Evolutionary conservation across 371 early-diverging fungal genomes (phyloP).

Genomic region (Synchytrium microbalum): DNA sequence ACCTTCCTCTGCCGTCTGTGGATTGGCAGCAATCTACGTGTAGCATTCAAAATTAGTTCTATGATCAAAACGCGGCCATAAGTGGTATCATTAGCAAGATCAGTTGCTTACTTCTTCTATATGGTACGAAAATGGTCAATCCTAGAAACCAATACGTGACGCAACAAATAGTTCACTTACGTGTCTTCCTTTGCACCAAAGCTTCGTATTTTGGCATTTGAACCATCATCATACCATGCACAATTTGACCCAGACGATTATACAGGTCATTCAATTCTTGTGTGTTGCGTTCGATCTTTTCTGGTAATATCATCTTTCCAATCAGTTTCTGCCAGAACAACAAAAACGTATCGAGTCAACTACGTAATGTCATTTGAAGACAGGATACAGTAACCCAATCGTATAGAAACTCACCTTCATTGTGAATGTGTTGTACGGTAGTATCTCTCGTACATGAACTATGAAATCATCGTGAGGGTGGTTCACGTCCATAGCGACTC

Average conservation of each 20-base stretch:
- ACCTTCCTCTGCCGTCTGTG: too few species aligned
- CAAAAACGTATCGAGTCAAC: background rate
- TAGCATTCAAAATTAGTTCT: too few species aligned
- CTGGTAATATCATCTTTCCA: conserved; percentile 18
- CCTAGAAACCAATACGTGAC: too few species aligned
- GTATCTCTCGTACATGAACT: conserved; percentile 16
- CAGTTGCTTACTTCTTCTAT: too few species aligned
- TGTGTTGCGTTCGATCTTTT: conserved; percentile 15
- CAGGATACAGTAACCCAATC: background rate
- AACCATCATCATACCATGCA: conserved; percentile 11
- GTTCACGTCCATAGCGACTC: conserved; percentile 11
- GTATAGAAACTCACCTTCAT: conserved; percentile 15
- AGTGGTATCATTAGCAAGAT: too few species aligned
- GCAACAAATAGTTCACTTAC: too few species aligned
- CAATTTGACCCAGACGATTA: conserved; percentile 6
- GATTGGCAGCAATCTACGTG: too few species aligned
- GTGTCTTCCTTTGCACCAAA: too few species aligned
- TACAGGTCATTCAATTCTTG: conserved; percentile 12
- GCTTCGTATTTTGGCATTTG: conserved; percentile 1
- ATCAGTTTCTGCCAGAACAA: conserved; percentile 14
- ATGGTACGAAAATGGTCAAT: too few species aligned
- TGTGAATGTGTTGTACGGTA: conserved; percentile 31
- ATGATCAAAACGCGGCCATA: too few species aligned
- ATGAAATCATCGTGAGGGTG: conserved; percentile 18
- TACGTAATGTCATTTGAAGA: background rate